Conservation (phyloP, 2,329 filamentous ascomycete genomes). For the Ophiostoma novo-ulmi region DNA sequence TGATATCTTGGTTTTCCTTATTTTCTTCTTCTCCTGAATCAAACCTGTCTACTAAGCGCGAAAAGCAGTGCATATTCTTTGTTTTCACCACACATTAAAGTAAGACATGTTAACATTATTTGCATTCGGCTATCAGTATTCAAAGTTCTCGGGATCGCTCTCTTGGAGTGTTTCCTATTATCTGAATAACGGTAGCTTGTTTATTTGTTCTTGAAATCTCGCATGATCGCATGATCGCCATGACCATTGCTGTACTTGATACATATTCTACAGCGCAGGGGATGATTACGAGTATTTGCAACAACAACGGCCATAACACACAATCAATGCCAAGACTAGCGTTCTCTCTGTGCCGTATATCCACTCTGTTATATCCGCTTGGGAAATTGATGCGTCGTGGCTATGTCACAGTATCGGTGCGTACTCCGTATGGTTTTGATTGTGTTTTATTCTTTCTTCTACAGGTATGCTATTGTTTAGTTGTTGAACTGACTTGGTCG, state of each 20-base stretch:
- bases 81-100: background rate
- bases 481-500: background rate
- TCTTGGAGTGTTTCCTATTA: background rate
- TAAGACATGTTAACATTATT: background rate
- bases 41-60: background rate
- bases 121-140: background rate
- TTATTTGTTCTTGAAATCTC: background rate
- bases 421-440: background rate
- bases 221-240: background rate
- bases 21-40: background rate
- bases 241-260: background rate
- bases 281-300: background rate
- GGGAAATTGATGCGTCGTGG: conserved; percentile 8
- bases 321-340: background rate
- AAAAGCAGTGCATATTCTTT: background rate
- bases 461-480: background rate
- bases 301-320: background rate
- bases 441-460: background rate
- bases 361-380: conserved; percentile 10
- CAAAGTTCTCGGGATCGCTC: conserved; percentile 1
- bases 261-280: too few species aligned
- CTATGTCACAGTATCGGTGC: background rate
- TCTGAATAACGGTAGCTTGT: too few species aligned
- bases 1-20: background rate
- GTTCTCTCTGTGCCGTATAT: conserved; percentile 5